Percentiles rank a stretch among this genome's conserved stretches.
Evolutionary conservation across 495 filamentous ascomycete species (phyloP).

Genomic region (Tuber umbilicatum): DNA sequence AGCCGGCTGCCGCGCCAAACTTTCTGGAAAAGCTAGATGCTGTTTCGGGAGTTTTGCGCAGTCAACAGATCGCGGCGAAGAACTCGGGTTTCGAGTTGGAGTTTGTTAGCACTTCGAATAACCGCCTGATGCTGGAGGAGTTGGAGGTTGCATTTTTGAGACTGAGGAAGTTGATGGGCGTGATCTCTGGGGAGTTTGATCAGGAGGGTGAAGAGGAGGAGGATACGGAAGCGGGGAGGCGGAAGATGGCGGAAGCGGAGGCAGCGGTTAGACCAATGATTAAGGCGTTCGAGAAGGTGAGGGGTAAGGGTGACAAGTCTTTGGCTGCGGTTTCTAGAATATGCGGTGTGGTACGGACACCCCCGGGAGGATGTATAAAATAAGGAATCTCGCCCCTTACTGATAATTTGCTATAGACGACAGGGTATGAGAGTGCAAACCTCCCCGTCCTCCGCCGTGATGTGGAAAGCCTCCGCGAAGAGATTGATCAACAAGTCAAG

Average conservation of each 20-base stretch:
- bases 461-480: slow-evolving; percentile 18
- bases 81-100: slow-evolving; percentile 32
- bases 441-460: slow-evolving; percentile 20
- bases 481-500: slow-evolving; percentile 16
- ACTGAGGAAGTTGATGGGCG: slow-evolving; percentile 19
- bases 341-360: slow-evolving; percentile 17
- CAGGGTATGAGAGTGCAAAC: slow-evolving; percentile 14
- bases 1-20: slow-evolving; percentile 7
- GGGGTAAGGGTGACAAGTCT: slow-evolving; percentile 20
- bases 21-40: slow-evolving; percentile 26
- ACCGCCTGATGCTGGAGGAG: slow-evolving; percentile 27
- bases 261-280: slow-evolving; percentile 31
- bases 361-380: not conserved
- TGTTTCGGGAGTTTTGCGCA: slow-evolving; percentile 17
- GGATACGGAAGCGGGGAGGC: slow-evolving; percentile 11
- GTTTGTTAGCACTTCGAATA: slow-evolving; percentile 21
- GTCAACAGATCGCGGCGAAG: slow-evolving; percentile 20
- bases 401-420: slow-evolving; percentile 7
- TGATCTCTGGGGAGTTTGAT: slow-evolving; percentile 33
- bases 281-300: slow-evolving; percentile 31
- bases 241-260: slow-evolving; percentile 21
- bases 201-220: slow-evolving; percentile 9
- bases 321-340: slow-evolving; percentile 22
- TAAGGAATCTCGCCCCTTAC: not conserved
- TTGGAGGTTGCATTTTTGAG: slow-evolving; percentile 33